Conservation (phyloP, 192 early-diverging fungal species). For the Thoreauomyces humboldtii region DNA sequence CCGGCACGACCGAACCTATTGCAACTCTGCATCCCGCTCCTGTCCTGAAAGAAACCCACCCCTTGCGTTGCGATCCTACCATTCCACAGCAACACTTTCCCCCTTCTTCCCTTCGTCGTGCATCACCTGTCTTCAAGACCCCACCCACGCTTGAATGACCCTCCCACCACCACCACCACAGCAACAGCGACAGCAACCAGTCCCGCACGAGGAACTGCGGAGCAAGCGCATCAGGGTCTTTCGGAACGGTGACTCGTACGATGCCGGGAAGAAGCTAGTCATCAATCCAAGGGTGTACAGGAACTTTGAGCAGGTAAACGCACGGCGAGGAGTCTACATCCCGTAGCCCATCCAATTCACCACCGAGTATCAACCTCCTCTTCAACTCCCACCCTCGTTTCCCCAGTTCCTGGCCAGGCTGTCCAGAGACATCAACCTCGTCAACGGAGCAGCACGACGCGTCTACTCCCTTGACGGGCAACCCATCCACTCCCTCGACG, state of each 20-base stretch:
- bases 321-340: not conserved
- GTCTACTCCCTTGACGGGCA: constrained; percentile 46
- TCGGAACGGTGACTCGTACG: constrained; percentile 48
- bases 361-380: not conserved
- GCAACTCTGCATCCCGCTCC: too few species aligned
- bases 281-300: constrained; percentile 39
- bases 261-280: constrained; percentile 38
- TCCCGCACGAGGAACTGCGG: constrained; percentile 34
- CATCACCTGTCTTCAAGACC: too few species aligned
- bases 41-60: too few species aligned
- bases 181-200: too few species aligned
- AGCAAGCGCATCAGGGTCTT: constrained; percentile 45
- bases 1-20: too few species aligned
- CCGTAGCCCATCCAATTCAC: not conserved
- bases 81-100: too few species aligned
- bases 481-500: constrained; percentile 30
- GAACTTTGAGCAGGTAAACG: constrained; percentile 50
- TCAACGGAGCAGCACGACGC: constrained; percentile 44
- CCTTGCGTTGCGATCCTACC: too few species aligned
- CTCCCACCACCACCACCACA: too few species aligned
- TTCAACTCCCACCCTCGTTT: not conserved
- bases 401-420: constrained; percentile 42
- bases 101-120: too few species aligned
- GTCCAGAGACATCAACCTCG: constrained; percentile 39
- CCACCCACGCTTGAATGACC: too few species aligned